These are phyloP conservation scores for Gossypium lobatum DNA, from an alignment of 441 rosid species.

Conservation along the genomic window DNA sequence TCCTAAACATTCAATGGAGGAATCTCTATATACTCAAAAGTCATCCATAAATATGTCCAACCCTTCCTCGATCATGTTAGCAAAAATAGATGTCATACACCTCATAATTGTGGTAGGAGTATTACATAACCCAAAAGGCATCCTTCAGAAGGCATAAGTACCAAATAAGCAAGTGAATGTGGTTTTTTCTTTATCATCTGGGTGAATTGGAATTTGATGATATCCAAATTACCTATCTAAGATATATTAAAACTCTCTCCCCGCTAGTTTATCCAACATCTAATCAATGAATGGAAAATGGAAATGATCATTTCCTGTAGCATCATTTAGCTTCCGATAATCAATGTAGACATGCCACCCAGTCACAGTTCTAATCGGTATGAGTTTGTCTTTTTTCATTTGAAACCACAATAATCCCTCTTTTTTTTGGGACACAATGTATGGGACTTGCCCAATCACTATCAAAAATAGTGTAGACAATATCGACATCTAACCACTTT, in stretches of 20 bases:
- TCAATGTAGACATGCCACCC: no score
- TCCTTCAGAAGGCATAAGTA: not conserved
- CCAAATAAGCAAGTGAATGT: not conserved
- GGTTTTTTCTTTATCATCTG: not conserved
- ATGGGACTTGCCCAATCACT: no score
- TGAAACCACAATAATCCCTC: no score
- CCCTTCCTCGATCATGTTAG: no score
- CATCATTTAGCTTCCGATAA: no score
- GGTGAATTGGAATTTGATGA: not conserved
- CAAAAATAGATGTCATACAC: not conserved
- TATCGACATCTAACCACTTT: no score
- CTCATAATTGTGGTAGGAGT: not conserved
- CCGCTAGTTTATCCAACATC: not conserved
- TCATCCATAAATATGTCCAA: not conserved
- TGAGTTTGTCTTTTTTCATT: no score
- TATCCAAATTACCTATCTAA: not conserved
- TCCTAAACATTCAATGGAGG: not conserved
- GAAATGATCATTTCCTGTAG: no score
- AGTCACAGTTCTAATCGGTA: no score
- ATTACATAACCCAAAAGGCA: not conserved
- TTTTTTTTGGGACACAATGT: no score
- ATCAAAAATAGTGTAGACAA: no score
- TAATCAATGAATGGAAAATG: not conserved
- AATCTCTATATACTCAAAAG: not conserved
- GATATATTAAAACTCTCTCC: not conserved